phyloP scores from a whole-genome alignment of 257 asterid genomes.

The Gardenia jasminoides region DNA sequence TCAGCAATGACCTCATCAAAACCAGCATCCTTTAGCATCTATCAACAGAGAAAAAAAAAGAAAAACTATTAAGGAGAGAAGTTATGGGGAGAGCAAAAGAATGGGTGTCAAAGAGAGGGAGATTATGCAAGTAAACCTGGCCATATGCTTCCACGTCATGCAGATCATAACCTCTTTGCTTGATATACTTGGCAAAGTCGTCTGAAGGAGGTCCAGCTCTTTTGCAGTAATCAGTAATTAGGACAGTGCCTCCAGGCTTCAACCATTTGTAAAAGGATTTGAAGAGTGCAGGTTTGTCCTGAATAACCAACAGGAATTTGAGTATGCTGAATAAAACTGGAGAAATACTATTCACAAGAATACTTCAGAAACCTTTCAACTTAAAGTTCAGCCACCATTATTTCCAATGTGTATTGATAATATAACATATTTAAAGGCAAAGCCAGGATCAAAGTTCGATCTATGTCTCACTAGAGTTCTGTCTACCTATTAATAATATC shows the following conservation, averaged over 20 bases:
- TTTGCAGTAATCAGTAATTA: conserved; percentile 90
- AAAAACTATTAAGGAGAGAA: conserved; percentile 1
- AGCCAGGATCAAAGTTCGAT: neutral
- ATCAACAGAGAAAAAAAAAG: conserved; percentile 10
- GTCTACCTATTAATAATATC: neutral
- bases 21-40: conserved; percentile 96
- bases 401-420: neutral
- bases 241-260: conserved; percentile 95
- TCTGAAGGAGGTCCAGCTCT: conserved; percentile 66
- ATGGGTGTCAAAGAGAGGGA: neutral
- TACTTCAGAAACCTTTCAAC: neutral
- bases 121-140: conserved; percentile 42
- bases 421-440: neutral
- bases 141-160: conserved; percentile 82
- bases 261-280: conserved; percentile 92
- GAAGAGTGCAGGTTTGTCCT: conserved; percentile 94
- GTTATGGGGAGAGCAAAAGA: neutral
- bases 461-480: neutral
- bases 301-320: conserved; percentile 20
- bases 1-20: conserved; percentile 79
- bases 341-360: neutral
- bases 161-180: conserved; percentile 88
- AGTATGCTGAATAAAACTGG: neutral
- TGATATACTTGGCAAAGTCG: conserved; percentile 70
- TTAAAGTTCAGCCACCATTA: neutral